Evolutionary conservation across 768 basidiomycete species (phyloP), one percentile per base, ranked within the genome.

Genomic region (Paxillus rubicundulus): DNA sequence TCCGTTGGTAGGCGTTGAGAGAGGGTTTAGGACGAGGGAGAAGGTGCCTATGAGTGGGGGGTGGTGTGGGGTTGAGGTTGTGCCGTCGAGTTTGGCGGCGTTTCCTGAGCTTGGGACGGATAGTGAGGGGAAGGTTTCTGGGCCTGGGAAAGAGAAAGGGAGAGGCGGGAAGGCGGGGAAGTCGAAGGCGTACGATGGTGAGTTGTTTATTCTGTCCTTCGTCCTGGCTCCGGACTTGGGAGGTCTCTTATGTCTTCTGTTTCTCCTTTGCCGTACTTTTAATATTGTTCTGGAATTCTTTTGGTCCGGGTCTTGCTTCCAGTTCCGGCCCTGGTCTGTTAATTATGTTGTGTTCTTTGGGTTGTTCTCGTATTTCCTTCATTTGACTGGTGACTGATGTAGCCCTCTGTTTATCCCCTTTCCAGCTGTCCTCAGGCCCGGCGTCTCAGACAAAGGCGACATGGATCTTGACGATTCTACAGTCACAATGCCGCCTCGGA

Each of bases 1-100:
- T 13, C 87, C 87, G 5, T 68, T 89, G 27, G 69, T 89, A 0
- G 87, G 85, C 13, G 60, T 64, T 21, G 71, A 78, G 54, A 70
- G 87, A 4, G 85, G 87, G 2, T 86, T 88, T 56, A 71, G 75
- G 60, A 84, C 86, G 18, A 67, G 77, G 41, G 86, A 86, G 64
- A 72, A 74, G 58, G 70, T 78, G 2, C 79, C 79, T 7, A 72
- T 71, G 50, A 78, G 77, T 38, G 83, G 86, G 1, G 86, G 87
- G 4, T 75, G 87, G 70, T 75, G 78, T 18, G 84, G 84, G 0
- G 77, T 85, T 24, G 84, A 85, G 71, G 76, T 85, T 69, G 72
- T 78, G 10, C 62, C 72, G 5, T 62, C 62, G 20, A 61, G 66
- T 49, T 50, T 66, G 13, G 24, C 12, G 16, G 27, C 62, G 4